Evolutionary conservation across 768 basidiomycete species (phyloP).

Genomic region (Hericium erinaceus): DNA sequence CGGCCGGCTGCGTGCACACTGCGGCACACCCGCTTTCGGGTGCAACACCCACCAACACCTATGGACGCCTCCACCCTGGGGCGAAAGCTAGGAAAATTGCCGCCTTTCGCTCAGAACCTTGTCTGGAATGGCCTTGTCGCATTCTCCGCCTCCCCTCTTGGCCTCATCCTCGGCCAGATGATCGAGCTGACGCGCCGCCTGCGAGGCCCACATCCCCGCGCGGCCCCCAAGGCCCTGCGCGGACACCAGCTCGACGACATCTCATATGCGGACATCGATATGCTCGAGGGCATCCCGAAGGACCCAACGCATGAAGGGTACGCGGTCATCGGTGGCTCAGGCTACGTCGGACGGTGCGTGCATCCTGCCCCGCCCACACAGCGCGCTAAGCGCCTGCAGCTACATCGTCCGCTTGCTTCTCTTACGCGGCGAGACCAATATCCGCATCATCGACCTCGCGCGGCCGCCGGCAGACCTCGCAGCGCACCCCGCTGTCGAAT

Average conservation of each 20-base stretch:
- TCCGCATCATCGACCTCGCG: slow-evolving; percentile 24
- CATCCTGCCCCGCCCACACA: not conserved
- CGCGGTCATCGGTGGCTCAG: slow-evolving; percentile 24
- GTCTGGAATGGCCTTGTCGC: not conserved
- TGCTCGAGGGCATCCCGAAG: slow-evolving; percentile 19
- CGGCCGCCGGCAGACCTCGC: slow-evolving; percentile 18
- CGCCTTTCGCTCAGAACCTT: not conserved
- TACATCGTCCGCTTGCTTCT: slow-evolving; percentile 26
- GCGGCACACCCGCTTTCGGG: too few species aligned
- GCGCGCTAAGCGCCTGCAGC: slow-evolving; percentile 8
- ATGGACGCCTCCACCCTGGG: not conserved
- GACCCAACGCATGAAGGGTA: slow-evolving; percentile 20
- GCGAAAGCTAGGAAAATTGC: not conserved
- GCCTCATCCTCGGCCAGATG: not conserved
- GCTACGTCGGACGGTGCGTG: slow-evolving; percentile 24
- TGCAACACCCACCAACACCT: not conserved
- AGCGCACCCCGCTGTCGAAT: slow-evolving; percentile 22
- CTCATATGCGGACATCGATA: slow-evolving; percentile 22
- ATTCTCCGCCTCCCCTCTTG: not conserved
- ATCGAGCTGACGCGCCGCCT: slow-evolving; percentile 1
- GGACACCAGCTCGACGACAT: slow-evolving; percentile 15
- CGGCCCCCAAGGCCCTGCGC: not conserved
- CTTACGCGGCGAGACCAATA: slow-evolving; percentile 25
- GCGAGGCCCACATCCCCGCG: slow-evolving; percentile 2
- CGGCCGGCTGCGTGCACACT: too few species aligned